Base-by-base conservation (phyloP, 768 basidiomycete species). In the Pleurotus platypus region DNA sequence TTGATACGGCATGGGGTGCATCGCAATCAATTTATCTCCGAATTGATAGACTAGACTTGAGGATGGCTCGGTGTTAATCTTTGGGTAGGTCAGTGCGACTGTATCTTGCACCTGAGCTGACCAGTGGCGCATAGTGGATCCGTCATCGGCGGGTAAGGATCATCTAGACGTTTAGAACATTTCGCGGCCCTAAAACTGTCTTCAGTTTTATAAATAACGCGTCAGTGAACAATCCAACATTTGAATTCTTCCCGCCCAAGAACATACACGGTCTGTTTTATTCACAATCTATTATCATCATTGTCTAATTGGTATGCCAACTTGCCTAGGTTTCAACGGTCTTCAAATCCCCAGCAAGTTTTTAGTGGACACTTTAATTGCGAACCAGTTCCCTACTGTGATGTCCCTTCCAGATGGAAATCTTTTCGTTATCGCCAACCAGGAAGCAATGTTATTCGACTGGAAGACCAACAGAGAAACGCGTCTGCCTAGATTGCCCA, bases 141-240 rank as follows among this genome's bases (percentile, higher is more conserved):
- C 45, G 51, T 60, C 6, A 8, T 48, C 35, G 58, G 59, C 45
- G 60, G 57, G 62, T 63, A 24, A 11, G 15, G 9, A 43, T 5
- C 13, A 3, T 35, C 16, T 16, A 48, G 45, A 3, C 18, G 26
- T 51, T 18, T 13, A 5, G 24, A 6, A 13, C 37, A 49, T 46
- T 5, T 43, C 48, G 30, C 50, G 40, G 30, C 20, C 58, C 38
- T 20, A 8, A 37, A 35, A 5, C 3, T 39, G 13, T 56, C 16
- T 66, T 57, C 6, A 83, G 83, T 3, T 88, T 84, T 77, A 86
- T 86, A 65, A 86, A 87, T 63, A 83, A 79, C 24, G 76, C 73
- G 49, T 82, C 84, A 4, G 79, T 81, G 48, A 85, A 84, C 66
- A 84, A 84, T 57, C 82, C 83, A 0, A 84, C 83, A 0, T 68